Evolutionary conservation across 2,329 filamentous ascomycete genomes (phyloP).

Genomic region (Scedosporium apiospermum): DNA sequence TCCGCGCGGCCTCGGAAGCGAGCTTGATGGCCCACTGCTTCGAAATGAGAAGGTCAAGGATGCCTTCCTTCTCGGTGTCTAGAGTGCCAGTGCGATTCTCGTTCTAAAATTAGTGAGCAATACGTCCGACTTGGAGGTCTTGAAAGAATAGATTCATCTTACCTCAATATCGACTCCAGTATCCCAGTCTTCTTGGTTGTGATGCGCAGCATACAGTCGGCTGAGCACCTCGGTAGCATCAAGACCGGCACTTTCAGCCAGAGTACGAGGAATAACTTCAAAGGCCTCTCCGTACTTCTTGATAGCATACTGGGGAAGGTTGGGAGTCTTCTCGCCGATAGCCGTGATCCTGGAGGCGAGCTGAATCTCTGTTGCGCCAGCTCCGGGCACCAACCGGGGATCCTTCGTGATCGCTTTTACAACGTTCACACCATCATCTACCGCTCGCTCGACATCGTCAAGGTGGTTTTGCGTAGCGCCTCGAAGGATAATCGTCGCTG

Average conservation of each 20-base stretch:
- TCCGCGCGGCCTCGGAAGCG: constrained; percentile 88
- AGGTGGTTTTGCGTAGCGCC: constrained; percentile 97
- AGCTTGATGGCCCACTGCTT: constrained; percentile 98
- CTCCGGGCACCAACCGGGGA: constrained; percentile 80
- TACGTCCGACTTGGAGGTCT: not conserved
- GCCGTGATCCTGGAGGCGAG: constrained; percentile 86
- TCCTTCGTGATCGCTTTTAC: constrained; percentile 98
- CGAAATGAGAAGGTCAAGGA: constrained; percentile 81
- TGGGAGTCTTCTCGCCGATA: constrained; percentile 85
- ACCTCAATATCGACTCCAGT: constrained; percentile 91
- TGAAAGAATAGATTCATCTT: constrained; percentile 18
- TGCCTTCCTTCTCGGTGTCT: constrained; percentile 79
- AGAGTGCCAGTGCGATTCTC: constrained; percentile 70
- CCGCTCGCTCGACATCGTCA: constrained; percentile 91
- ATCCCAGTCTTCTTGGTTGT: constrained; percentile 78
- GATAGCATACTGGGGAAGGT: constrained; percentile 91
- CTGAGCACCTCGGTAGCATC: constrained; percentile 96
- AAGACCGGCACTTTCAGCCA: constrained; percentile 90
- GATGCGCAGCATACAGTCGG: constrained; percentile 85
- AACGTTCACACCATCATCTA: constrained; percentile 96
- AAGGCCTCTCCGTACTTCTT: constrained; percentile 97
- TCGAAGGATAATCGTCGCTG: constrained; percentile 85
- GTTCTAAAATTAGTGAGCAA: constrained; percentile 37
- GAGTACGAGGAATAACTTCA: constrained; percentile 86
- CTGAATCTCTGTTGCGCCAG: constrained; percentile 89